A percentile compares a stretch with the other conserved stretches of the same genome.
Conservation (phyloP, 257 asterid species). For the Echites panduratus region DNA sequence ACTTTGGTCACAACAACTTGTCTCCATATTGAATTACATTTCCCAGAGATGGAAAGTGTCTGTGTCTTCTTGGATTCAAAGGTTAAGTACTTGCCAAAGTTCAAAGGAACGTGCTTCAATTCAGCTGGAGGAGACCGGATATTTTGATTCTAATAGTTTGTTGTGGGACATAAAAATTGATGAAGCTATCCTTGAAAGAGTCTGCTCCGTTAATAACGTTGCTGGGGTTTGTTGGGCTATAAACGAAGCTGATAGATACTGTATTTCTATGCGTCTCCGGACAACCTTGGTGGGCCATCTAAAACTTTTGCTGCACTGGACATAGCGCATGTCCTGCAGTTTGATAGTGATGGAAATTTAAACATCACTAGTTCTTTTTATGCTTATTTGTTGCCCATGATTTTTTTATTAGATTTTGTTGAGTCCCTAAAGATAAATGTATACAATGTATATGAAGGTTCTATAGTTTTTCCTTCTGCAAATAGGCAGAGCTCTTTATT, state of each 20-base stretch:
- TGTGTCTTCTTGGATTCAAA: conserved; percentile 87
- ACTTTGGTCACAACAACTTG: conserved; percentile 91
- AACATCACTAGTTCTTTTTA: conserved; percentile 61
- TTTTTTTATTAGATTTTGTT: conserved; percentile 89
- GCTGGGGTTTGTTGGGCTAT: conserved; percentile 99
- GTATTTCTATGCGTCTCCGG: conserved; percentile 86
- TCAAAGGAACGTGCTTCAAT: conserved; percentile 39
- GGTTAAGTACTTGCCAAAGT: conserved; percentile 62
- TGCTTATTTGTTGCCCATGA: conserved; percentile 94
- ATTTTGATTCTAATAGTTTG: conserved; percentile 44
- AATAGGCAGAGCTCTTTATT: conserved; percentile 76
- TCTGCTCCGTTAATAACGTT: conserved; percentile 68
- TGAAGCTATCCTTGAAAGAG: conserved; percentile 64
- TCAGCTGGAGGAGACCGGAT: conserved; percentile 61
- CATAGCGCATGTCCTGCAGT: conserved; percentile 73
- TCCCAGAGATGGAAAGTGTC: conserved; percentile 97
- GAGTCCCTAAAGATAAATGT: conserved; percentile 96
- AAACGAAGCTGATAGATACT: conserved; percentile 94
- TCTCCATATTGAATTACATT: conserved; percentile 82
- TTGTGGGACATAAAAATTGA: conserved; percentile 69
- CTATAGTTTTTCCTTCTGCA: conserved; percentile 69
- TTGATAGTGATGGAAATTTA: conserved; percentile 80
- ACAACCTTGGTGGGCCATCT: conserved; percentile 99
- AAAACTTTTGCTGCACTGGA: conserved; percentile 99
- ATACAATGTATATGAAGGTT: conserved; percentile 96